Conservation (phyloP, 371 early-diverging fungal genomes). For the Dipsacomyces acuminosporus region DNA sequence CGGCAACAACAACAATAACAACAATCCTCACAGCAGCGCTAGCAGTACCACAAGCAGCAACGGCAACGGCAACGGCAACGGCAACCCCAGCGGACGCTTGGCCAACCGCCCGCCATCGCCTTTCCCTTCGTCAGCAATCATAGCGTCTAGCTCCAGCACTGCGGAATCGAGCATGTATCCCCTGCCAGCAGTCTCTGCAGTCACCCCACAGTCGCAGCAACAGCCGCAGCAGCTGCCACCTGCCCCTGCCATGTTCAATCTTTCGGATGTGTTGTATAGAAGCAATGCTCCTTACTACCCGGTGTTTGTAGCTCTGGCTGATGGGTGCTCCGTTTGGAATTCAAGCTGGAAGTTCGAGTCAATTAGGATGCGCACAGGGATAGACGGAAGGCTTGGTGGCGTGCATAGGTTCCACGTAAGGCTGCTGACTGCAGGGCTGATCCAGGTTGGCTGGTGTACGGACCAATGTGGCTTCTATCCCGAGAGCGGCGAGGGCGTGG, state of each 20-base stretch:
- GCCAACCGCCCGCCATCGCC: constrained; percentile 25
- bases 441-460: constrained; percentile 47
- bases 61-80: neutral
- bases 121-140: constrained; percentile 7
- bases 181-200: constrained; percentile 2
- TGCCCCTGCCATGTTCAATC: neutral
- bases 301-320: constrained; percentile 18
- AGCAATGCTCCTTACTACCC: constrained; percentile 28
- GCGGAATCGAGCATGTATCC: neutral
- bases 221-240: constrained; percentile 2
- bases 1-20: neutral
- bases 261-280: constrained; percentile 12
- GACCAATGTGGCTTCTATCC: constrained; percentile 38
- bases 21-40: constrained; percentile 3
- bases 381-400: constrained; percentile 40
- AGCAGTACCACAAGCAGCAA: constrained; percentile 6
- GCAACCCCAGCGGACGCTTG: neutral
- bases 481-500: constrained; percentile 46
- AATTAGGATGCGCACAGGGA: constrained; percentile 17
- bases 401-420: constrained; percentile 34
- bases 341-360: constrained; percentile 41
- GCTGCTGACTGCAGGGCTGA: constrained; percentile 37
- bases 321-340: constrained; percentile 37
- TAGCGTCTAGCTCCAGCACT: no score
- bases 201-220: no score